Conservation (phyloP, 140 eudicot species). For the Flaveria floridana region DNA sequence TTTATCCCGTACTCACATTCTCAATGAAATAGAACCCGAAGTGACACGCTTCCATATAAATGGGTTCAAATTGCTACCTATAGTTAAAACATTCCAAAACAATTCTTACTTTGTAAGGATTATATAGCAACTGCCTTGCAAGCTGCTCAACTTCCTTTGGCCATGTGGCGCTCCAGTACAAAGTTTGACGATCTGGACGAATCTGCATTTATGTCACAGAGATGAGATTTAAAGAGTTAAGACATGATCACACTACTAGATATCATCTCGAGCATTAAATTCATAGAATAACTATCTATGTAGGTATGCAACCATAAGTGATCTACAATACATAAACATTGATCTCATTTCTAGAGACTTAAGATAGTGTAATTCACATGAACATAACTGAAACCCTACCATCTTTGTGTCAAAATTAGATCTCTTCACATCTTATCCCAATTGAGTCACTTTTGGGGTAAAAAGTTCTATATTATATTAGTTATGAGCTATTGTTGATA, state of each 20-base stretch:
- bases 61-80: neutral
- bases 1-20: neutral
- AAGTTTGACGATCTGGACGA: constrained; percentile 97
- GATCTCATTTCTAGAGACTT: neutral
- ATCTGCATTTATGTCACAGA: constrained; percentile 47
- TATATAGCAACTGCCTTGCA: constrained; percentile 64
- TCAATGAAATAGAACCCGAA: neutral
- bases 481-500: neutral
- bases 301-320: neutral
- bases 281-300: neutral
- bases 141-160: constrained; percentile 95
- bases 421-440: neutral
- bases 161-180: constrained; percentile 98
- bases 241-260: neutral
- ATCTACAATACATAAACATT: neutral
- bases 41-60: neutral
- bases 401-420: neutral
- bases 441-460: neutral
- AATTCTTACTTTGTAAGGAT: constrained; percentile 72
- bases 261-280: neutral
- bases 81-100: neutral
- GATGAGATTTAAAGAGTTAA: neutral
- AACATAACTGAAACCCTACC: neutral
- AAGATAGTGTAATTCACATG: neutral
- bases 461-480: neutral